A percentile compares a stretch with the other conserved stretches of the same genome.
phyloP scores from a whole-genome alignment of 148 eudicot genomes.

The Chenopodium suecicum region DNA sequence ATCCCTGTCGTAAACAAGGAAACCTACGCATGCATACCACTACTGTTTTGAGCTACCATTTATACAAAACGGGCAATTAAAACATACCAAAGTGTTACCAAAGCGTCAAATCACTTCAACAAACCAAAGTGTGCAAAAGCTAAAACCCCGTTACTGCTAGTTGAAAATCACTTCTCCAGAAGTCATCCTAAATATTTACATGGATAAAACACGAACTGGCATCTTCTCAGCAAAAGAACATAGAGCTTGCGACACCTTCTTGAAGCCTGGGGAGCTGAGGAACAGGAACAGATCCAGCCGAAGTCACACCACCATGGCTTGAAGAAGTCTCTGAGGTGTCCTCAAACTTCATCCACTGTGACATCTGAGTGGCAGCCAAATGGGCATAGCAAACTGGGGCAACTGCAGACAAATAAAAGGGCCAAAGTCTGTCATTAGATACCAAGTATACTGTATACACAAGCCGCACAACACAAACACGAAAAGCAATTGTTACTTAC shows the following conservation, averaged over 20 bases:
- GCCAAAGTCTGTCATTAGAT: not conserved
- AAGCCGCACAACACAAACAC: not conserved
- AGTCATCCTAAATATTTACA: not conserved
- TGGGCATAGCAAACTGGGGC: constrained; percentile 94
- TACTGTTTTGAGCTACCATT: not conserved
- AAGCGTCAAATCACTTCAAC: not conserved
- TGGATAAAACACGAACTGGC: not conserved
- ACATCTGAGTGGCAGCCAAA: constrained; percentile 84
- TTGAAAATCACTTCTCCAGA: not conserved
- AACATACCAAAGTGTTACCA: not conserved
- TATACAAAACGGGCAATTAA: not conserved
- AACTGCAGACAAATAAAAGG: constrained; percentile 41
- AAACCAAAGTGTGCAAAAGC: constrained; percentile 2
- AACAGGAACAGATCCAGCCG: constrained; percentile 61
- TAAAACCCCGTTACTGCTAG: not conserved
- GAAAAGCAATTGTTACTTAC: constrained; percentile 33
- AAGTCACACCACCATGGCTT: constrained; percentile 62
- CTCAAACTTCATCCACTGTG: constrained; percentile 81
- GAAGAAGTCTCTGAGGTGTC: constrained; percentile 73
- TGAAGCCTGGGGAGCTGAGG: constrained; percentile 77
- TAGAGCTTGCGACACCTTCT: constrained; percentile 67
- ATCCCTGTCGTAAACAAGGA: not conserved
- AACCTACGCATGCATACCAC: not conserved
- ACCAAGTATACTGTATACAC: not conserved
- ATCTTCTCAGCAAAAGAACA: constrained; percentile 68